These are phyloP conservation scores for Fraxinus pennsylvanica DNA, from an alignment of 257 asterid species.

Conservation along the genomic window DNA sequence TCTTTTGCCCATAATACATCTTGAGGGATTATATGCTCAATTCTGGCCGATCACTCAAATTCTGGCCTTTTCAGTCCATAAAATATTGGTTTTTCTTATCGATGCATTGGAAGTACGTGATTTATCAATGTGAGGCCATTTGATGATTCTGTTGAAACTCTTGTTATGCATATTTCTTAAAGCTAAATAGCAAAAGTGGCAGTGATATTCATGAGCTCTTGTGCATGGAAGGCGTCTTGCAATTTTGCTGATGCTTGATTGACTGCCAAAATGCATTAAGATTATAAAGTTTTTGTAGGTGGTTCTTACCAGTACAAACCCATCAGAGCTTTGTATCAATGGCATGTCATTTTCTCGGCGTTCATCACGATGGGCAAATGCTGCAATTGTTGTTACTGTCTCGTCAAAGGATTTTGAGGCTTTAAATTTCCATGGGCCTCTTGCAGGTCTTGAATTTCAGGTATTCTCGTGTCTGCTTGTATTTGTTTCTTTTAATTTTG, in stretches of 20 bases:
- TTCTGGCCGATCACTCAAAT: background rate
- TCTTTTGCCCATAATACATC: background rate
- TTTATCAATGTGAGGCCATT: background rate
- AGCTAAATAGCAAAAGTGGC: background rate
- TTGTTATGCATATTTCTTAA: background rate
- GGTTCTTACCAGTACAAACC: slow-evolving; percentile 87
- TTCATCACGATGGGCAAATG: slow-evolving; percentile 93
- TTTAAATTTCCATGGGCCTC: slow-evolving; percentile 65
- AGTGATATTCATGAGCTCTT: background rate
- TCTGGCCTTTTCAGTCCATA: background rate
- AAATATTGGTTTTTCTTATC: background rate
- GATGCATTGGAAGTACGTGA: background rate
- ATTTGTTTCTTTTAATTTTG: background rate
- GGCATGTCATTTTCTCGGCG: slow-evolving; percentile 97
- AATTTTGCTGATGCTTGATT: background rate
- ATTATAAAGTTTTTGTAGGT: slow-evolving; percentile 59
- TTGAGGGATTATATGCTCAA: background rate
- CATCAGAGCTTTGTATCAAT: slow-evolving; percentile 84
- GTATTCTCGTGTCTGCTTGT: slow-evolving; percentile 35
- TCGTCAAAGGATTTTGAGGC: slow-evolving; percentile 74
- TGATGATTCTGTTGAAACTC: background rate
- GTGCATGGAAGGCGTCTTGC: background rate
- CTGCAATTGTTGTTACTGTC: slow-evolving; percentile 81
- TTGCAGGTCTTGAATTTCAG: slow-evolving; percentile 95
- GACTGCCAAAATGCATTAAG: slow-evolving; percentile 9